phyloP scores from a whole-genome alignment of 768 basidiomycete species.

The Leucocoprinus sp. region DNA sequence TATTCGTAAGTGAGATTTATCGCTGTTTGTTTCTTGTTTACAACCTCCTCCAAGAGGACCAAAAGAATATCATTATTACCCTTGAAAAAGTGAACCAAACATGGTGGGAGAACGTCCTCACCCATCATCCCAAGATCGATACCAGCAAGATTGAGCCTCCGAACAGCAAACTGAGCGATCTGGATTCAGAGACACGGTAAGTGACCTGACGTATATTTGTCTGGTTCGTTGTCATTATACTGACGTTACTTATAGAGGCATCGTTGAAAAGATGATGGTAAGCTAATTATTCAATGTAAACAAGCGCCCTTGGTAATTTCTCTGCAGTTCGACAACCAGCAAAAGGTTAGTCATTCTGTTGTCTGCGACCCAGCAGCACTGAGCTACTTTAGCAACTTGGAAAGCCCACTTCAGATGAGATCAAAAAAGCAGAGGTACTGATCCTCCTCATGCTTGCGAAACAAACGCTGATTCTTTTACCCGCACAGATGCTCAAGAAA shows the following conservation, averaged over 20 bases:
- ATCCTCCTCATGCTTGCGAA: slow-evolving; percentile 6
- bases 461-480: neutral
- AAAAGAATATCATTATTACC: slow-evolving; percentile 61
- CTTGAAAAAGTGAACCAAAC: slow-evolving; percentile 85
- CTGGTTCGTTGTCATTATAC: neutral
- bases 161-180: slow-evolving; percentile 92
- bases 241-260: slow-evolving; percentile 46
- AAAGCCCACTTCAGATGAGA: slow-evolving; percentile 89
- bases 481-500: slow-evolving; percentile 69
- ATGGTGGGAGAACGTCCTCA: slow-evolving; percentile 98
- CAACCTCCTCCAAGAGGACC: slow-evolving; percentile 53
- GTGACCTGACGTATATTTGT: slow-evolving; percentile 6
- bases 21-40: neutral
- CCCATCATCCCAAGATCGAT: slow-evolving; percentile 94
- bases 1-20: slow-evolving; percentile 46
- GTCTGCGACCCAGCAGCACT: slow-evolving; percentile 6
- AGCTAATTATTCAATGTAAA: too few species aligned
- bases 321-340: slow-evolving; percentile 67
- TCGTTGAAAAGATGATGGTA: slow-evolving; percentile 99
- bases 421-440: slow-evolving; percentile 82
- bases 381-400: slow-evolving; percentile 67
- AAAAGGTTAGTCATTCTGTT: slow-evolving; percentile 38
- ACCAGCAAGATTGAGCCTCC: slow-evolving; percentile 92
- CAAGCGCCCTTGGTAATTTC: too few species aligned
- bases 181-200: slow-evolving; percentile 91